These are phyloP conservation scores for Cladosporium oxysporum DNA, from an alignment of 2,329 filamentous ascomycete species.

Conservation along the genomic window DNA sequence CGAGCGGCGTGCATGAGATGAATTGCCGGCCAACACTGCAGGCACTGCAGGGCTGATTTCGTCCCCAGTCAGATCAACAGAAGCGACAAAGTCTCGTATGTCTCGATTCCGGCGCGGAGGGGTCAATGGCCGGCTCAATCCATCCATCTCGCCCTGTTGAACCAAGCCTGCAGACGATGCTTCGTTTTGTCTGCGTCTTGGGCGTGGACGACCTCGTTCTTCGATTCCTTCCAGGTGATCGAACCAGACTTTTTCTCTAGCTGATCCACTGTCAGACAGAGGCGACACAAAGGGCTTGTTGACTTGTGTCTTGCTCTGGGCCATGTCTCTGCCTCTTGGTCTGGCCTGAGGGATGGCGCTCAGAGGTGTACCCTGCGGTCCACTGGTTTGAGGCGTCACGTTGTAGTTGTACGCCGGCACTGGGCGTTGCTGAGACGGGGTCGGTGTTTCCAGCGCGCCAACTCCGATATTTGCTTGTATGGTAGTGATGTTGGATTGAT, in stretches of 20 bases:
- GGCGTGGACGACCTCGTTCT: constrained; percentile 7
- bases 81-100: constrained; percentile 35
- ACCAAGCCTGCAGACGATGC: background rate
- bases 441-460: constrained; percentile 1
- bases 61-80: constrained; percentile 21
- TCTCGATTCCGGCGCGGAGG: constrained; percentile 34
- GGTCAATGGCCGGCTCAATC: constrained; percentile 27
- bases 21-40: background rate
- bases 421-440: background rate
- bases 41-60: background rate
- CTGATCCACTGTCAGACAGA: constrained; percentile 22
- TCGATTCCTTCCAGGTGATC: constrained; percentile 31
- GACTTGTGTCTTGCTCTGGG: constrained; percentile 22
- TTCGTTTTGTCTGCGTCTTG: background rate
- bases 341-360: constrained; percentile 28
- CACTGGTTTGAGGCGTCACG: constrained; percentile 18
- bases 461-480: background rate
- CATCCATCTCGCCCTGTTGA: constrained; percentile 28
- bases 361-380: constrained; percentile 29
- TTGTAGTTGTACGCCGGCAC: constrained; percentile 22
- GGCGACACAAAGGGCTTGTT: constrained; percentile 38
- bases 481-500: background rate
- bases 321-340: constrained; percentile 22
- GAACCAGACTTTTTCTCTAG: constrained; percentile 33
- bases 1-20: background rate